These are phyloP conservation scores for Tricholoma sp. DNA, from an alignment of 768 basidiomycete species.

Conservation along the genomic window DNA sequence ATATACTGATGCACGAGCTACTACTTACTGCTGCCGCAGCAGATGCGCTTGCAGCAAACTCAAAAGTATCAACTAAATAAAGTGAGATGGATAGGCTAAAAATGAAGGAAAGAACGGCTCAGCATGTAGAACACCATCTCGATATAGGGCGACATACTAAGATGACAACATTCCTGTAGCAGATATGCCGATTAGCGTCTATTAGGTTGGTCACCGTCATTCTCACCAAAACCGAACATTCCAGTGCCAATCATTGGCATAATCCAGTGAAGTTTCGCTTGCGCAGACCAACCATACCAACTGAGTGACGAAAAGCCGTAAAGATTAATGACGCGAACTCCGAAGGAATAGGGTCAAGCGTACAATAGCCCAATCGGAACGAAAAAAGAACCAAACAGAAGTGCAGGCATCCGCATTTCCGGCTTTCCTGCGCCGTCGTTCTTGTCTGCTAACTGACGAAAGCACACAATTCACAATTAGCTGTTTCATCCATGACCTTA, in stretches of 20 bases:
- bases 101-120: neutral
- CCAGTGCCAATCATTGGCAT: slow-evolving; percentile 69
- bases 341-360: slow-evolving; percentile 17
- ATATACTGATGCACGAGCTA: slow-evolving; percentile 13
- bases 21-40: slow-evolving; percentile 54
- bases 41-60: slow-evolving; percentile 63
- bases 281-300: slow-evolving; percentile 84
- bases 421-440: slow-evolving; percentile 64
- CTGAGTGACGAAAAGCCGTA: too few species aligned
- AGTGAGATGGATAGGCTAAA: slow-evolving; percentile 66
- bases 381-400: slow-evolving; percentile 65
- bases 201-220: neutral
- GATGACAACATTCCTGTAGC: slow-evolving; percentile 46
- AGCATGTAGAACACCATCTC: slow-evolving; percentile 1
- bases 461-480: neutral
- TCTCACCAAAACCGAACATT: slow-evolving; percentile 50
- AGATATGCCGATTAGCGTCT: neutral
- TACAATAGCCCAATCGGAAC: slow-evolving; percentile 67
- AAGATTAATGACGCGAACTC: too few species aligned
- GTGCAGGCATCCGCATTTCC: slow-evolving; percentile 68
- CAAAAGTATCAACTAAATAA: slow-evolving; percentile 69
- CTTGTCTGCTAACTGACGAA: slow-evolving; percentile 39
- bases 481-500: neutral
- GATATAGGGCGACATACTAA: slow-evolving; percentile 37
- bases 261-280: slow-evolving; percentile 63